These are phyloP conservation scores for Chlorella variabilis DNA, from an alignment of 163 green algal genomes.

Conservation along the genomic window DNA sequence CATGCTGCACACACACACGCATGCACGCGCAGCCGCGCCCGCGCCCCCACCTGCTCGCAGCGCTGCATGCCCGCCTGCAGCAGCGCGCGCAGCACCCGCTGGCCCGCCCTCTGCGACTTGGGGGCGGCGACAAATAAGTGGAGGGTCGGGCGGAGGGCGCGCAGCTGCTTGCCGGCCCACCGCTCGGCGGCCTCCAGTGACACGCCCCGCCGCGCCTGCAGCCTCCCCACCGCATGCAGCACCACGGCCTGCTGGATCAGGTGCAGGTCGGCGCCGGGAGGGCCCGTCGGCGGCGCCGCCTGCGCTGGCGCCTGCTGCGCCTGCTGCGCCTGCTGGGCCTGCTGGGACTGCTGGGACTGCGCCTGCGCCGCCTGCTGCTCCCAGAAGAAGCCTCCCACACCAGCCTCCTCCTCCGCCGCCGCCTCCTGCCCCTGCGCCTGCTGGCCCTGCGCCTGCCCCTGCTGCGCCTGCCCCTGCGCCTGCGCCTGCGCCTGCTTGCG, in stretches of 20 bases:
- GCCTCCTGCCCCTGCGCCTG: constrained; percentile 5
- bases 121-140: neutral
- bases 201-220: constrained; percentile 13
- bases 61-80: neutral
- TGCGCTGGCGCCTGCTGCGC: neutral
- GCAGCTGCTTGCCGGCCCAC: neutral
- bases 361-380: neutral
- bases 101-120: neutral
- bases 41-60: constrained; percentile 3
- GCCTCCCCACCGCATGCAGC: neutral
- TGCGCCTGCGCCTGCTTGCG: neutral
- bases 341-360: neutral
- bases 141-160: no score
- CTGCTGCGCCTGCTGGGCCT: neutral
- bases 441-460: neutral
- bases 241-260: neutral
- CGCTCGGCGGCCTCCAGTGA: neutral
- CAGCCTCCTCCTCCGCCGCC: neutral
- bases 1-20: neutral
- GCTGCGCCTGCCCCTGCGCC: neutral
- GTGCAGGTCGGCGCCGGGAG: neutral
- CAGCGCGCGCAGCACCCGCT: neutral
- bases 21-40: neutral
- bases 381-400: neutral
- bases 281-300: neutral